Conservation (phyloP, 495 filamentous ascomycete genomes). For the Penicillium cinerascens region DNA sequence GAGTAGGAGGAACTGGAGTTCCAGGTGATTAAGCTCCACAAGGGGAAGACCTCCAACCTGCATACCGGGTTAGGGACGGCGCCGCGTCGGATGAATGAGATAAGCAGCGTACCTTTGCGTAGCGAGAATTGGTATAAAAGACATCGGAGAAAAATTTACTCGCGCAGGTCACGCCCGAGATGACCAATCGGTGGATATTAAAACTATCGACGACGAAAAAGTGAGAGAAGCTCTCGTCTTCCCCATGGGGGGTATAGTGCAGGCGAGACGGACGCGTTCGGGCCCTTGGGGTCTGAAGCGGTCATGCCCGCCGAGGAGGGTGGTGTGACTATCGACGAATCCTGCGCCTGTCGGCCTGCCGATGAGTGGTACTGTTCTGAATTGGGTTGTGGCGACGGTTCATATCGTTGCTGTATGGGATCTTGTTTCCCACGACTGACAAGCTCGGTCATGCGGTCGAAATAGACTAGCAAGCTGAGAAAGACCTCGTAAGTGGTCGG, state of each 20-base stretch:
- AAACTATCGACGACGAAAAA: slow-evolving; percentile 99
- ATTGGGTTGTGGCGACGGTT: slow-evolving; percentile 4
- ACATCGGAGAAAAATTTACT: slow-evolving; percentile 99
- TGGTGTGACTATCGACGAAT: slow-evolving; percentile 36
- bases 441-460: slow-evolving; percentile 96
- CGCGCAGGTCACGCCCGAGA: slow-evolving; percentile 95
- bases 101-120: slow-evolving; percentile 79
- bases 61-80: neutral
- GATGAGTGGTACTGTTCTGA: slow-evolving; percentile 7
- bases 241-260: slow-evolving; percentile 38
- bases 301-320: slow-evolving; percentile 32
- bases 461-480: slow-evolving; percentile 90
- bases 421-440: slow-evolving; percentile 72
- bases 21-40: slow-evolving; percentile 93
- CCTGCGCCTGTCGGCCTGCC: slow-evolving; percentile 12
- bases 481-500: slow-evolving; percentile 99
- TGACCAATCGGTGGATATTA: slow-evolving; percentile 96
- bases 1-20: slow-evolving; percentile 91
- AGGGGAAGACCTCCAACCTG: slow-evolving; percentile 96
- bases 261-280: slow-evolving; percentile 33
- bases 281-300: slow-evolving; percentile 32
- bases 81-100: slow-evolving; percentile 1
- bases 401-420: slow-evolving; percentile 36
- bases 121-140: slow-evolving; percentile 98
- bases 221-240: slow-evolving; percentile 62